Percentiles rank a stretch among this genome's conserved stretches.
Evolutionary conservation across 139 green algal genomes (phyloP).

Genomic region (Chlamydomonas eustigma): DNA sequence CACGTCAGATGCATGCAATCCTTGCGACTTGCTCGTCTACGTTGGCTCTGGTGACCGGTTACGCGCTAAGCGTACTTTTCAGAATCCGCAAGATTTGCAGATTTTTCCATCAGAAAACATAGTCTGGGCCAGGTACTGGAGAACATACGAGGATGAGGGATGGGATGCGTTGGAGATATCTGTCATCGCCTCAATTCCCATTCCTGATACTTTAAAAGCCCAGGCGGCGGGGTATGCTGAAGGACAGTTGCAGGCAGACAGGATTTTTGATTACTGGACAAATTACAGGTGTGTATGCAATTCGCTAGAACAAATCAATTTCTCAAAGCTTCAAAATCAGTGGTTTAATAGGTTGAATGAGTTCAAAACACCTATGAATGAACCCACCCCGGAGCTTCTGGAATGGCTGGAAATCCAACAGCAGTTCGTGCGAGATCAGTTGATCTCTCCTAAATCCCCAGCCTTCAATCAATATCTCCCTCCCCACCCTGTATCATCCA

Average conservation of each 20-base stretch:
- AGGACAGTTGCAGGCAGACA: constrained; percentile 13
- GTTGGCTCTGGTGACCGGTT: too few relatives aligned
- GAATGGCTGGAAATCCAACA: constrained; percentile 24
- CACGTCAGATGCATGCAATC: too few relatives aligned
- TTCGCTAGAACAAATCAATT: too few relatives aligned
- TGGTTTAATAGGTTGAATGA: constrained; percentile 24
- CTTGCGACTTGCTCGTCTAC: too few relatives aligned
- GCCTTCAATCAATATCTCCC: too few relatives aligned
- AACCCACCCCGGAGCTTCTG: constrained; percentile 20
- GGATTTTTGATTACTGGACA: constrained; percentile 29
- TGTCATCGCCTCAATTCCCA: constrained; percentile 8
- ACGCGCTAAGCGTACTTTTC: too few relatives aligned
- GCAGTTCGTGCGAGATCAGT: neutral
- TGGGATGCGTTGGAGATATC: constrained; percentile 22
- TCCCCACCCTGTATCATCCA: neutral
- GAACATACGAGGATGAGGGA: neutral
- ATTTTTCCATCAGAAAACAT: neutral
- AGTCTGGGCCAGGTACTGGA: constrained; percentile 4
- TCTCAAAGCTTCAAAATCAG: too few relatives aligned
- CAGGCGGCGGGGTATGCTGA: constrained; percentile 31
- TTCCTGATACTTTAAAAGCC: constrained; percentile 33
- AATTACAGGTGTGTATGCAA: constrained; percentile 30
- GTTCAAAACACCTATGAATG: constrained; percentile 10
- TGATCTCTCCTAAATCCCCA: too few relatives aligned
- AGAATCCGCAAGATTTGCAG: too few relatives aligned